phyloP scores from a whole-genome alignment of 164 flowering plant genomes.

The Magnolia kwangsiensis region DNA sequence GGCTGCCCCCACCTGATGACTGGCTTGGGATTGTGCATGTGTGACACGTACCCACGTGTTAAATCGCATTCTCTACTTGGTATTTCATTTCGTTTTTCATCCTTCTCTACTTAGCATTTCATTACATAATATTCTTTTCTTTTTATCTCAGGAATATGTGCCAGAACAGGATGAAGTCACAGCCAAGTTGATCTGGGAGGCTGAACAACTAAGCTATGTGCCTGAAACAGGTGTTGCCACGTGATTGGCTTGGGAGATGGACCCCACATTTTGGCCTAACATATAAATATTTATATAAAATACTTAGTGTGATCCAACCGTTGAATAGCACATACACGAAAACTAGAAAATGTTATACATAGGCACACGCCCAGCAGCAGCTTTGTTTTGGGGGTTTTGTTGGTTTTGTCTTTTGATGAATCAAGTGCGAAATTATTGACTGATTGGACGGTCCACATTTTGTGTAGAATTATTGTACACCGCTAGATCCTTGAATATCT shows the following conservation, averaged over 20 bases:
- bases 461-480: too few relatives aligned
- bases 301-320: neutral
- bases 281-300: neutral
- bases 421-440: too few relatives aligned
- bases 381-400: neutral
- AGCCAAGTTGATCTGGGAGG: constrained; percentile 10
- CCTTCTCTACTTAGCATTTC: neutral
- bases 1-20: too few relatives aligned
- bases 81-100: neutral
- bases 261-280: neutral
- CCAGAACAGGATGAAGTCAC: constrained; percentile 10
- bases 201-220: constrained; percentile 6
- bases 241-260: neutral
- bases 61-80: neutral
- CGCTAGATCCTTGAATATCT: too few relatives aligned
- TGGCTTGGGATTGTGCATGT: neutral
- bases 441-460: too few relatives aligned
- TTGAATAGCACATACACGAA: neutral
- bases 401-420: too few relatives aligned
- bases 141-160: constrained; percentile 4
- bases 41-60: neutral
- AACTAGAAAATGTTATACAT: neutral
- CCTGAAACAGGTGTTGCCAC: constrained; percentile 1
- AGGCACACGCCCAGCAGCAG: neutral
- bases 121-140: neutral